phyloP scores from a whole-genome alignment of 345 rosid species.

The Lumnitzera racemosa region DNA sequence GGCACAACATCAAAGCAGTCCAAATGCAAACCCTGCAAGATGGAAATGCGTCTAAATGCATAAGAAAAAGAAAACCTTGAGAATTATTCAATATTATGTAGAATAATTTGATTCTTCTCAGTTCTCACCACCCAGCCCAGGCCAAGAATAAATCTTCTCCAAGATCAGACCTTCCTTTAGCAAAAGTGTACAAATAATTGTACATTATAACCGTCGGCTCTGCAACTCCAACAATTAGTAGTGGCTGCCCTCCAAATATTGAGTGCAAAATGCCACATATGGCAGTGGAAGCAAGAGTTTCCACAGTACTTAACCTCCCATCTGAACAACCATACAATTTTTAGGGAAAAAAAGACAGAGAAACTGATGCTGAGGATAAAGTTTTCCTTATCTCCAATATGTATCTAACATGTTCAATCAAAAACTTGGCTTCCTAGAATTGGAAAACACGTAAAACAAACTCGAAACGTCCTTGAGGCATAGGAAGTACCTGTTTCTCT shows the following conservation, averaged over 20 bases:
- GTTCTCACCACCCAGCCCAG: slow-evolving; percentile 36
- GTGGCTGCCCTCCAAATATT: slow-evolving; percentile 39
- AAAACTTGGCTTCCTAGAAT: no score
- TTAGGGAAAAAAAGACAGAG: neutral
- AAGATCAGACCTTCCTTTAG: slow-evolving; percentile 16
- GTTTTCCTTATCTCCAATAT: no score
- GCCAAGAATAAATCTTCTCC: slow-evolving; percentile 25
- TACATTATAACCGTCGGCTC: slow-evolving; percentile 40
- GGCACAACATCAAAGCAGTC: slow-evolving; percentile 26
- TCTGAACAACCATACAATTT: slow-evolving; percentile 18
- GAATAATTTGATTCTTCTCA: neutral
- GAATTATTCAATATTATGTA: neutral
- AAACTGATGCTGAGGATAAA: no score
- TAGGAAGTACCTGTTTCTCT: slow-evolving; percentile 41
- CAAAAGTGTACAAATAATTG: slow-evolving; percentile 25
- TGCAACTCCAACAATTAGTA: slow-evolving; percentile 34
- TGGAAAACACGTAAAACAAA: neutral
- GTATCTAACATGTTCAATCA: no score
- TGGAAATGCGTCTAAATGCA: neutral
- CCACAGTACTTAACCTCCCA: slow-evolving; percentile 53
- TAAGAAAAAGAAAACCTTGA: neutral
- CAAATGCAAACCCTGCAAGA: slow-evolving; percentile 30
- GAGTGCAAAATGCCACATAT: slow-evolving; percentile 56
- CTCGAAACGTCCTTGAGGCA: neutral
- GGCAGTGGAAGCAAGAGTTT: slow-evolving; percentile 57